Conservation (phyloP, 805 yeast genomes). For the Pichia phayaonensis region DNA sequence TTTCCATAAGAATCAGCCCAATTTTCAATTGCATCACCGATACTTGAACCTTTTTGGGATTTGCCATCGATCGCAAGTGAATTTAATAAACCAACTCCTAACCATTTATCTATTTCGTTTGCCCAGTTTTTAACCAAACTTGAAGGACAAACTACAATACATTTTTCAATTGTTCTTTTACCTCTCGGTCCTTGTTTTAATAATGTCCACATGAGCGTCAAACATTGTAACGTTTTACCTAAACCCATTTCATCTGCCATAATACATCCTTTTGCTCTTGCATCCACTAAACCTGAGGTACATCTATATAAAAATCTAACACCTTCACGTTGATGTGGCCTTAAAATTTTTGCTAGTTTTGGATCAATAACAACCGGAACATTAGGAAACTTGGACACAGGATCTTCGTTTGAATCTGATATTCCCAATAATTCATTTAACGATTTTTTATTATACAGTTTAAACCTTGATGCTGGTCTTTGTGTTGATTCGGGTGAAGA, state of each 20-base stretch:
- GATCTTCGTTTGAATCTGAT: constrained; percentile 40
- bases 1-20: constrained; percentile 91
- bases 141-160: constrained; percentile 92
- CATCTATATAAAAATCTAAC: constrained; percentile 86
- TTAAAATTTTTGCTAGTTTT: constrained; percentile 63
- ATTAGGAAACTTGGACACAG: constrained; percentile 52
- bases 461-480: constrained; percentile 24
- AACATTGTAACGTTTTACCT: constrained; percentile 85
- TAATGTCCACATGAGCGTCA: constrained; percentile 87
- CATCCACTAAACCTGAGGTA: constrained; percentile 77
- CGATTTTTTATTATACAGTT: constrained; percentile 48
- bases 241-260: constrained; percentile 99
- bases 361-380: constrained; percentile 98
- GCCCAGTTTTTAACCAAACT: constrained; percentile 96
- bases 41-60: constrained; percentile 59
- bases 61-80: constrained; percentile 93
- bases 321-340: constrained; percentile 97
- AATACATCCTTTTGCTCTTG: constrained; percentile 87
- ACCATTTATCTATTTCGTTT: constrained; percentile 89
- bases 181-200: constrained; percentile 84
- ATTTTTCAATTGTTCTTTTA: constrained; percentile 74
- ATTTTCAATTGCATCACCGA: constrained; percentile 57
- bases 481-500: constrained; percentile 1
- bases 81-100: constrained; percentile 83
- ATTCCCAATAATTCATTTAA: constrained; percentile 79